Base-by-base conservation (phyloP, 2,329 filamentous ascomycete genomes). In the Pestalotiopsis sp. region DNA sequence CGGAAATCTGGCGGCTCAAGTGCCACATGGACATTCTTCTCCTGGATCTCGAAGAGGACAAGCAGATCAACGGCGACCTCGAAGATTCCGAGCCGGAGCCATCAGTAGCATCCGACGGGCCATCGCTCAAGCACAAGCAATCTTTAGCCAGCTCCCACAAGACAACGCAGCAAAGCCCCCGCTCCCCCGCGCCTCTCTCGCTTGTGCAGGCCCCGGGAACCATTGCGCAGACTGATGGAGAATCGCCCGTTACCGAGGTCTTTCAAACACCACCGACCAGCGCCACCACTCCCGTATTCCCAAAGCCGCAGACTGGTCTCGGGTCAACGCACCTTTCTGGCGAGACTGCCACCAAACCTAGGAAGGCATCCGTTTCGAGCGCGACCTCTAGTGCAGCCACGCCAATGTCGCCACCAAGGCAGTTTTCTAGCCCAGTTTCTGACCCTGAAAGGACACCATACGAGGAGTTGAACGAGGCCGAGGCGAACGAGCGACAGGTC, bases 1-100 rank as follows among this genome's bases (percentile, higher is more conserved):
- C 97, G 78, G 94, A 97, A 73, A 96, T 98, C 23, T 98, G 95
- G 94, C 92, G 91, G 66, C 88, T 95, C 75, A 95, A 90, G 76
- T 98, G 95, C 72, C 95, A 99, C 79, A 91, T 92, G 57, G 95
- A 98, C 75, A 95, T 98, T 70, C 83, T 99, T 23, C 85, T 90
- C 4, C 87, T 94, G 80, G 96, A 99, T 77, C 83, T 98, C 9
- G 92, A 95, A 67, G 93, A 97, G 73, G 95, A 97, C 75, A 84
- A 78, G 68, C 82, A 84, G 58, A 77, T 79, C 67, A 78, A 80
- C 52, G 77, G 78, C 0, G 75, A 80, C 12, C 76, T 80, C 2
- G 70, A 61, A 68, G 73, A 76, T 58, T 70, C 70, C 57, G 69
- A 49, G 68, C 68, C 58, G 20, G 72, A 66, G 67, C 71, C 66